These are phyloP conservation scores for Sporothrix euskadiensis DNA, from an alignment of 2,329 filamentous ascomycete species.

Conservation along the genomic window DNA sequence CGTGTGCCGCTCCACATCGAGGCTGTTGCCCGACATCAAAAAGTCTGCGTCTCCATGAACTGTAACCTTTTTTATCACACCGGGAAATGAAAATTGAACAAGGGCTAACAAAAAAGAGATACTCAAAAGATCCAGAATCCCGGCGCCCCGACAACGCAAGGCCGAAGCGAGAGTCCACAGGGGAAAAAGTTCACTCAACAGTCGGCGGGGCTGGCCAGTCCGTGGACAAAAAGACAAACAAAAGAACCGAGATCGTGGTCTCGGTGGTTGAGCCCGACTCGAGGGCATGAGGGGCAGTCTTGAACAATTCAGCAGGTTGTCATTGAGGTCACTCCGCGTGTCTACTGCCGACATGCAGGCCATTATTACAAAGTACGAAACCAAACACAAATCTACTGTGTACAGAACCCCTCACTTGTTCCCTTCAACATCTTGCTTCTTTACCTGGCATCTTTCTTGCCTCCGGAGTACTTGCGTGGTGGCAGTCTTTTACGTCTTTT, in stretches of 20 bases:
- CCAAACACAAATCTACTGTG: background rate
- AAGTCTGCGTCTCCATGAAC: background rate
- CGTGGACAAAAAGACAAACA: background rate
- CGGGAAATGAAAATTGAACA: background rate
- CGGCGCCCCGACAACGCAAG: background rate
- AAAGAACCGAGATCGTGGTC: background rate
- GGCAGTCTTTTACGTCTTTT: no score
- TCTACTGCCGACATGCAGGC: background rate
- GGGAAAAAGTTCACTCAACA: background rate
- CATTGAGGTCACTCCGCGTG: background rate
- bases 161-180: background rate
- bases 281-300: background rate
- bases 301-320: background rate
- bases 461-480: background rate
- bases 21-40: background rate
- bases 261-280: background rate
- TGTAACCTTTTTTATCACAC: background rate
- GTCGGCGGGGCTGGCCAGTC: background rate
- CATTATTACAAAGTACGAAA: background rate
- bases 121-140: background rate
- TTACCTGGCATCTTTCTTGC: background rate
- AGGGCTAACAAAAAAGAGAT: background rate
- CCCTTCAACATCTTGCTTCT: background rate
- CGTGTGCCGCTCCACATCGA: conserved; percentile 16
- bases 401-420: background rate